phyloP scores from a whole-genome alignment of 441 rosid genomes.

The Euphorbia schlechtendalii region DNA sequence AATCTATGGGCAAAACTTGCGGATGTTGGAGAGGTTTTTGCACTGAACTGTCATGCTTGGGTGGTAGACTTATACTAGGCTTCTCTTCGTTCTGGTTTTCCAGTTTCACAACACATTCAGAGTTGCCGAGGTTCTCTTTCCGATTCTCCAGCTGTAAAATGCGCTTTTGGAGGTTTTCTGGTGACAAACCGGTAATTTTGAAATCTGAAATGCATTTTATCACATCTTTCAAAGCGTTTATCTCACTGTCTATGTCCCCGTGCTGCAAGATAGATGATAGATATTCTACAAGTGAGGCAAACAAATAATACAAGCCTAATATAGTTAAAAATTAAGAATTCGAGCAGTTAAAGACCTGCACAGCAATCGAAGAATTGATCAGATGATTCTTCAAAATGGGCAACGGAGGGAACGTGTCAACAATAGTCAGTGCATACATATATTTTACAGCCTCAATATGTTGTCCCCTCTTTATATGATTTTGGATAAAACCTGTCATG shows the following conservation, averaged over 20 bases:
- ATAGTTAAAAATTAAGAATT: background rate
- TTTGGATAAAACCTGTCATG: conserved; percentile 26
- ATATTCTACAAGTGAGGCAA: background rate
- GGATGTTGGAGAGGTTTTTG: background rate
- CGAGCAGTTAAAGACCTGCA: conserved; percentile 4
- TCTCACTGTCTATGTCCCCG: conserved; percentile 15
- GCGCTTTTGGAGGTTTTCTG: conserved; percentile 11
- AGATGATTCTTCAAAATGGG: conserved; percentile 18
- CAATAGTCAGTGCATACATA: conserved; percentile 23
- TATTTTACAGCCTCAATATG: conserved; percentile 24
- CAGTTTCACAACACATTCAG: background rate
- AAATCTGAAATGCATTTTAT: conserved; percentile 23
- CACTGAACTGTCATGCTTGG: background rate
- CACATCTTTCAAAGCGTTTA: conserved; percentile 18
- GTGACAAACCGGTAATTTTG: conserved; percentile 17
- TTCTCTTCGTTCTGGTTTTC: background rate
- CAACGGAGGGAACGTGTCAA: conserved; percentile 22
- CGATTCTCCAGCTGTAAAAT: conserved; percentile 17
- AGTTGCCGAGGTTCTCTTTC: background rate
- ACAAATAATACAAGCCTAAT: background rate
- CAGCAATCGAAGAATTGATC: conserved; percentile 14
- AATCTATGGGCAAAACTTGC: background rate
- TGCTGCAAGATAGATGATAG: conserved; percentile 7
- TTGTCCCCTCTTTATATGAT: conserved; percentile 18
- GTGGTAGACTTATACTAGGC: background rate